These are phyloP conservation scores for Aspergillus sp. DNA, from an alignment of 2,329 filamentous ascomycete species.

Conservation along the genomic window DNA sequence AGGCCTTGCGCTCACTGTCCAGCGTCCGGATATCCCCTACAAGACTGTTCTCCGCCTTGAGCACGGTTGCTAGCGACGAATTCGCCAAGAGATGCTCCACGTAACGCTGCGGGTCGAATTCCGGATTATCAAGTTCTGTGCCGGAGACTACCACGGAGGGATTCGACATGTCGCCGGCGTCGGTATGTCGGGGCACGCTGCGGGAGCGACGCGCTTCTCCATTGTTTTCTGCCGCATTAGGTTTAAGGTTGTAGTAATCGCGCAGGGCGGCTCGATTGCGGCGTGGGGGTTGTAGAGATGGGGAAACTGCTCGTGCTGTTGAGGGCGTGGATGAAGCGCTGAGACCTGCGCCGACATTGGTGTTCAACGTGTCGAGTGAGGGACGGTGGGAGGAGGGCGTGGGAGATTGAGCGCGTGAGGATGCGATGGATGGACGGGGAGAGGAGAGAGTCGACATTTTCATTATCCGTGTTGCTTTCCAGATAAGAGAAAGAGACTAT, in stretches of 20 bases:
- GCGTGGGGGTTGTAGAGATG: constrained; percentile 31
- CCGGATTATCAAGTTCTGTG: constrained; percentile 61
- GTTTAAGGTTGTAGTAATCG: constrained; percentile 85
- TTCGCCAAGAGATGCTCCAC: constrained; percentile 35
- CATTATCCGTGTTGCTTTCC: too few relatives aligned
- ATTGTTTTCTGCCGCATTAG: constrained; percentile 31
- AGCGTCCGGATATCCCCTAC: constrained; percentile 70
- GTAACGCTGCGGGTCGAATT: constrained; percentile 62
- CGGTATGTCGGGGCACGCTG: constrained; percentile 35
- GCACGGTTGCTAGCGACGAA: constrained; percentile 35
- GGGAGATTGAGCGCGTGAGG: constrained; percentile 42
- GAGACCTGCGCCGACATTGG: constrained; percentile 45
- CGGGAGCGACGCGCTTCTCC: constrained; percentile 25
- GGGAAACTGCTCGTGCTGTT: constrained; percentile 36
- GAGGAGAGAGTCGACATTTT: constrained; percentile 53
- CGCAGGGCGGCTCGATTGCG: constrained; percentile 79
- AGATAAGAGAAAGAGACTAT: too few relatives aligned
- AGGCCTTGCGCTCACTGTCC: constrained; percentile 90
- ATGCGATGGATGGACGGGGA: constrained; percentile 52
- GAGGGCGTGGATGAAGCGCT: constrained; percentile 24
- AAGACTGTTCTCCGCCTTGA: constrained; percentile 40
- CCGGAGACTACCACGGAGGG: constrained; percentile 21
- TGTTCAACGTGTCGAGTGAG: constrained; percentile 60
- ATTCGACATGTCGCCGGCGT: constrained; percentile 32
- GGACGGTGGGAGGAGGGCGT: constrained; percentile 69